Conservation (phyloP, 805 yeast species). For the Candida ipomoeae region DNA sequence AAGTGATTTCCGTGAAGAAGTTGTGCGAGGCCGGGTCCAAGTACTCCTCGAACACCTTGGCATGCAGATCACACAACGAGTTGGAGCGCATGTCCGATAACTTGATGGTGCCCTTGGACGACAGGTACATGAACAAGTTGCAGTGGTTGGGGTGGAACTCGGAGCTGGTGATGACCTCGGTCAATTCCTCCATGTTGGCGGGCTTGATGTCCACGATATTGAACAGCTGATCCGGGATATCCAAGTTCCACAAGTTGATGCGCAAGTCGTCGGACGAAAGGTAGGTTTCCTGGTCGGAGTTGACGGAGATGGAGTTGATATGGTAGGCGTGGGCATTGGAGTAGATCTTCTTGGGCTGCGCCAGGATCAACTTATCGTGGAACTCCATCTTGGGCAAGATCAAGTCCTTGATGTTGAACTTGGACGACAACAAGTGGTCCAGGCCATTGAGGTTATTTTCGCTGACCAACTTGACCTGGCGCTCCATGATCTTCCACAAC, state of each 20-base stretch:
- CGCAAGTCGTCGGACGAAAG: conserved; percentile 91
- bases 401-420: conserved; percentile 40
- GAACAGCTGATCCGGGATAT: conserved; percentile 90
- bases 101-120: conserved; percentile 93
- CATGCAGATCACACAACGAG: conserved; percentile 87
- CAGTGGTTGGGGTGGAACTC: conserved; percentile 94
- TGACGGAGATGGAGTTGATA: conserved; percentile 90
- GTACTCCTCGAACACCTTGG: conserved; percentile 86
- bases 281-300: conserved; percentile 94
- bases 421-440: conserved; percentile 22
- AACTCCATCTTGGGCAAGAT: conserved; percentile 84
- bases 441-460: conserved; percentile 67
- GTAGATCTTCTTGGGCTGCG: conserved; percentile 86
- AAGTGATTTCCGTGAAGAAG: conserved; percentile 95
- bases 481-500: conserved; percentile 93
- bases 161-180: conserved; percentile 95
- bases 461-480: conserved; percentile 84
- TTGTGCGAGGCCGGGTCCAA: conserved; percentile 90
- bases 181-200: conserved; percentile 95
- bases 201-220: conserved; percentile 98
- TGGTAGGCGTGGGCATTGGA: conserved; percentile 98
- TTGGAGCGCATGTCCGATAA: conserved; percentile 94
- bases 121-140: conserved; percentile 90
- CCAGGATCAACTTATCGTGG: conserved; percentile 93
- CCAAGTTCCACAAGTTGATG: conserved; percentile 92